These are phyloP conservation scores for Corymbia citriodora DNA, from an alignment of 441 rosid species.

Conservation along the genomic window DNA sequence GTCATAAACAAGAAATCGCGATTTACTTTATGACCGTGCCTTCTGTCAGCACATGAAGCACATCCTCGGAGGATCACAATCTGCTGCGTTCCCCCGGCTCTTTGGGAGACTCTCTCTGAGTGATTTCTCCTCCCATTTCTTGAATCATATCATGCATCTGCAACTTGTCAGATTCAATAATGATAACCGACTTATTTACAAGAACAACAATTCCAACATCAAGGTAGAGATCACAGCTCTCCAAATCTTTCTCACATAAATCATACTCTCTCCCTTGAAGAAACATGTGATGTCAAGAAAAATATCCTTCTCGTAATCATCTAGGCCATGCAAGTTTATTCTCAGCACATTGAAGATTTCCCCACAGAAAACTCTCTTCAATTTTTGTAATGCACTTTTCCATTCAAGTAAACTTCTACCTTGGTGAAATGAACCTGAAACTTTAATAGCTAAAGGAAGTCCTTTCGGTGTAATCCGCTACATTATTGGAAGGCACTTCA, in stretches of 20 bases:
- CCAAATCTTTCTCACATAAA: background rate
- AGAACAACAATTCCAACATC: background rate
- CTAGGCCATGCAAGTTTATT: background rate
- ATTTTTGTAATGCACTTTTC: background rate
- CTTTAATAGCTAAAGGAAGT: background rate
- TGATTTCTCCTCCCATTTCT: background rate
- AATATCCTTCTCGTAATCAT: background rate
- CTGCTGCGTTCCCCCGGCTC: background rate
- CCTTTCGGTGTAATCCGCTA: background rate
- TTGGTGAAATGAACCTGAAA: background rate
- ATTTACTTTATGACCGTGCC: background rate
- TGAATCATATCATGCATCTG: background rate
- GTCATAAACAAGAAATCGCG: background rate
- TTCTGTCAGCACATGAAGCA: background rate
- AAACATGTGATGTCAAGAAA: slow-evolving; percentile 2
- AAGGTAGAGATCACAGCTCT: background rate
- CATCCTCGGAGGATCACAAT: background rate
- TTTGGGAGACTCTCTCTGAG: background rate
- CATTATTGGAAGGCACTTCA: background rate
- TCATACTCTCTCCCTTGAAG: background rate
- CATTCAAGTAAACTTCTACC: background rate
- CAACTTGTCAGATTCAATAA: background rate
- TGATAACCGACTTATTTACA: background rate
- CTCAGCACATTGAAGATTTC: background rate
- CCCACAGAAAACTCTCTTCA: background rate